Conservation (phyloP, 1,139 yeast genomes). For the Meyerozyma smithsonii region DNA sequence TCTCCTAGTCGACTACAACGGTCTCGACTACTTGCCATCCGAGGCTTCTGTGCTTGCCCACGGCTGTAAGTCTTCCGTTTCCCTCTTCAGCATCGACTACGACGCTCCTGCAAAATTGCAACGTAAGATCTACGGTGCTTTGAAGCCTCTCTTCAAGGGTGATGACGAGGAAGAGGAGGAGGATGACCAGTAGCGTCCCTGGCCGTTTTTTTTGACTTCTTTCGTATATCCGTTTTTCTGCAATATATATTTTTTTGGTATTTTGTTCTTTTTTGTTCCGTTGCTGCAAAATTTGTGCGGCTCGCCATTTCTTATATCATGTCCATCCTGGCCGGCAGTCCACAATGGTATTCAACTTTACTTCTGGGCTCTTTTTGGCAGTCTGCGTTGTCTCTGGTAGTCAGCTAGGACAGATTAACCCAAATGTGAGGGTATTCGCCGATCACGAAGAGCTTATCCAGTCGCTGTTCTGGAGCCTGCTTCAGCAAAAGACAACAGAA, state of each 20-base stretch:
- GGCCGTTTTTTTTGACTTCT: background rate
- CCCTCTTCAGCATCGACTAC: slow-evolving; percentile 39
- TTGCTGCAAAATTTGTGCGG: slow-evolving; percentile 1
- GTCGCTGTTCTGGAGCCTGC: background rate
- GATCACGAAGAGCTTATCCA: background rate
- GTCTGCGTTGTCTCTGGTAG: too few relatives aligned
- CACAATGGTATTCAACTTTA: too few relatives aligned
- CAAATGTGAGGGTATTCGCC: background rate
- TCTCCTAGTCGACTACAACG: slow-evolving; percentile 24
- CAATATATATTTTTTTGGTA: background rate
- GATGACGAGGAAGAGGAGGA: background rate
- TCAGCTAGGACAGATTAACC: too few relatives aligned
- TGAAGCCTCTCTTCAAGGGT: slow-evolving; percentile 1
- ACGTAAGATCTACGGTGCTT: background rate
- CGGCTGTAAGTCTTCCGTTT: slow-evolving; percentile 31
- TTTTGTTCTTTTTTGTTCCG: background rate
- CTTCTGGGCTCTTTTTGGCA: too few relatives aligned
- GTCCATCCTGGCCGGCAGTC: too few relatives aligned
- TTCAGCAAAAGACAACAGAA: background rate
- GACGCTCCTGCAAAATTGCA: slow-evolving; percentile 20
- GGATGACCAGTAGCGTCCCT: background rate
- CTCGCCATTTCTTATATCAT: too few relatives aligned
- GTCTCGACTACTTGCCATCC: slow-evolving; percentile 34
- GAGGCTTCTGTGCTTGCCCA: slow-evolving; percentile 23
- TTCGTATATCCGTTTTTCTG: background rate